phyloP scores from a whole-genome alignment of 306 rosid species.

The Albizia julibrissin region DNA sequence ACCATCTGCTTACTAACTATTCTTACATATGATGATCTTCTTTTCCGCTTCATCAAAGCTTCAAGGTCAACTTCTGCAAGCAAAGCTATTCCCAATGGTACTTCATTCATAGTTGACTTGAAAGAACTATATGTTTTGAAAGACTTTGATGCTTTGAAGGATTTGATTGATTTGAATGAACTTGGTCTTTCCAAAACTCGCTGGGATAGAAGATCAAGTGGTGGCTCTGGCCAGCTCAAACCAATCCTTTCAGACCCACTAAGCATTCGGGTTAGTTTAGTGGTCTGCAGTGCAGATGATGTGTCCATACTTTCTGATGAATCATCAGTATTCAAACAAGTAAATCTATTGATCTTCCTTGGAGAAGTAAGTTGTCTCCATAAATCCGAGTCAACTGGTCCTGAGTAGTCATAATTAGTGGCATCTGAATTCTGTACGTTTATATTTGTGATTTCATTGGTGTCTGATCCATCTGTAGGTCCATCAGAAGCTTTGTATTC shows the following conservation, averaged over 20 bases:
- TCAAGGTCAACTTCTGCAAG: slow-evolving; percentile 87
- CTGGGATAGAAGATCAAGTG: slow-evolving; percentile 70
- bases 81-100: slow-evolving; percentile 46
- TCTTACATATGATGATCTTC: slow-evolving; percentile 84
- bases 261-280: slow-evolving; percentile 69
- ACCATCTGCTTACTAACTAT: slow-evolving; percentile 99
- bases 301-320: slow-evolving; percentile 42
- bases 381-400: slow-evolving; percentile 38
- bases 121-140: slow-evolving; percentile 62
- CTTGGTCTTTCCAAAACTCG: slow-evolving; percentile 62
- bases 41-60: slow-evolving; percentile 73
- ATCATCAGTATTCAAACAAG: slow-evolving; percentile 45
- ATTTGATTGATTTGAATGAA: slow-evolving; percentile 66
- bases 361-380: slow-evolving; percentile 57
- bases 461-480: slow-evolving; percentile 28
- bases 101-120: slow-evolving; percentile 61
- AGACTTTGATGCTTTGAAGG: slow-evolving; percentile 74
- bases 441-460: slow-evolving; percentile 27
- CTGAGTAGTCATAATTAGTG: slow-evolving; percentile 39
- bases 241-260: slow-evolving; percentile 94
- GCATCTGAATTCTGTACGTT: slow-evolving; percentile 42
- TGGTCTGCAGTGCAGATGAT: slow-evolving; percentile 44
- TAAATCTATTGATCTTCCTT: slow-evolving; percentile 58
- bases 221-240: slow-evolving; percentile 98
- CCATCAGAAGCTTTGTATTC: slow-evolving; percentile 47